Evolutionary conservation across 495 filamentous ascomycete genomes (phyloP).

Genomic region (Letharia columbiana): DNA sequence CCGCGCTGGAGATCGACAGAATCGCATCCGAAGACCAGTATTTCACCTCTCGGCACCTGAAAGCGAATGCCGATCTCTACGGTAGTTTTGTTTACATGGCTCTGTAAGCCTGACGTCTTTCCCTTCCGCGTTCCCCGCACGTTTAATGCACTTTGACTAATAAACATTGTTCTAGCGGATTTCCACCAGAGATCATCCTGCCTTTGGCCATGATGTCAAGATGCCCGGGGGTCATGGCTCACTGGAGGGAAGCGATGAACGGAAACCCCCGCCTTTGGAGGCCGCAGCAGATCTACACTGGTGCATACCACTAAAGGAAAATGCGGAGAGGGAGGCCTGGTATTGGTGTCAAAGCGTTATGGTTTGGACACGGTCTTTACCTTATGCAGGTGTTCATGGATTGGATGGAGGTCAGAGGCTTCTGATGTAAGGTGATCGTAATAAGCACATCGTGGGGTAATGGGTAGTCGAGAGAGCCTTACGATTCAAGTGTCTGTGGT

Average conservation of each 20-base stretch:
- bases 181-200: constrained; percentile 33
- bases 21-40: constrained; percentile 39
- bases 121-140: too few species aligned
- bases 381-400: too few species aligned
- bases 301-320: too few species aligned
- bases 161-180: constrained; percentile 24
- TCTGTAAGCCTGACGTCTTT: constrained; percentile 27
- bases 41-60: constrained; percentile 41
- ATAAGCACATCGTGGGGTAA: too few species aligned
- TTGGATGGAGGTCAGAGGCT: too few species aligned
- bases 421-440: too few species aligned
- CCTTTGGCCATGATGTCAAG: constrained; percentile 32
- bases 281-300: not conserved
- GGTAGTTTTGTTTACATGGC: constrained; percentile 42
- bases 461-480: too few species aligned
- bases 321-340: too few species aligned
- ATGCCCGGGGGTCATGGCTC: constrained; percentile 36
- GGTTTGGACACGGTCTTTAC: too few species aligned
- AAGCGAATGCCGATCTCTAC: constrained; percentile 48
- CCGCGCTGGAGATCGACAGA: constrained; percentile 43
- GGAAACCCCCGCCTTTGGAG: not conserved
- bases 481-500: too few species aligned
- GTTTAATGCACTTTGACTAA: not conserved
- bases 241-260: constrained; percentile 38
- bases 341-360: too few species aligned